phyloP scores from a whole-genome alignment of 202 grass and related monocot species.

The Setaria italica region DNA sequence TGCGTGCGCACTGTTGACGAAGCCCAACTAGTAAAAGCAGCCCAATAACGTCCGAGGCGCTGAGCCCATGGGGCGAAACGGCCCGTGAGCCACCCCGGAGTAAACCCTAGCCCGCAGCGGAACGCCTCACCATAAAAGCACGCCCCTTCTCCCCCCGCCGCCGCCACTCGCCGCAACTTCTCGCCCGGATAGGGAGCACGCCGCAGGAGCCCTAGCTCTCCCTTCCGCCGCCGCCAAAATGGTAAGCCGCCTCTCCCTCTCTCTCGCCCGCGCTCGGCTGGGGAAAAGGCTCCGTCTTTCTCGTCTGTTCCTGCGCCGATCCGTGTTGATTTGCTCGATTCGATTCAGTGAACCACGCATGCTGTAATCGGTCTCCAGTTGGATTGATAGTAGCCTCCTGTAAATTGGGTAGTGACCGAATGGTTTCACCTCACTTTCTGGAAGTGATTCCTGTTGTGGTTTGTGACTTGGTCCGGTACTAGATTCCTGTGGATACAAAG shows the following conservation, averaged over 20 bases:
- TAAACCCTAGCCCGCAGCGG: conserved; percentile 42
- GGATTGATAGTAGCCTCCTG: neutral
- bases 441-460: neutral
- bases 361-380: neutral
- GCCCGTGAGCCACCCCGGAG: neutral
- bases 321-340: neutral
- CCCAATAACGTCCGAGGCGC: neutral
- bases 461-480: neutral
- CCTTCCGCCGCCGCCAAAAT: conserved; percentile 44
- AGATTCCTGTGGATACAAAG: neutral
- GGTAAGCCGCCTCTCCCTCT: conserved; percentile 24
- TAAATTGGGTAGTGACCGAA: neutral
- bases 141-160: neutral
- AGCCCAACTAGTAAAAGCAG: neutral
- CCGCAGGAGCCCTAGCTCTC: conserved; percentile 20
- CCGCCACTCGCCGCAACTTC: conserved; percentile 35
- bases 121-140: conserved; percentile 4
- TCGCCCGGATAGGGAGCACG: conserved; percentile 24
- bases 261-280: neutral
- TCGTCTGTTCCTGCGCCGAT: neutral
- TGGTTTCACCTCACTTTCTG: too few relatives aligned
- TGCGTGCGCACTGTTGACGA: neutral
- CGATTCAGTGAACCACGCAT: neutral
- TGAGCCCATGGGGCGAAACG: neutral
- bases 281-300: too few relatives aligned